A percentile compares a stretch with the other conserved stretches of the same genome.
Conservation (phyloP, 345 rosid genomes). For the Pugionium dolabratum region DNA sequence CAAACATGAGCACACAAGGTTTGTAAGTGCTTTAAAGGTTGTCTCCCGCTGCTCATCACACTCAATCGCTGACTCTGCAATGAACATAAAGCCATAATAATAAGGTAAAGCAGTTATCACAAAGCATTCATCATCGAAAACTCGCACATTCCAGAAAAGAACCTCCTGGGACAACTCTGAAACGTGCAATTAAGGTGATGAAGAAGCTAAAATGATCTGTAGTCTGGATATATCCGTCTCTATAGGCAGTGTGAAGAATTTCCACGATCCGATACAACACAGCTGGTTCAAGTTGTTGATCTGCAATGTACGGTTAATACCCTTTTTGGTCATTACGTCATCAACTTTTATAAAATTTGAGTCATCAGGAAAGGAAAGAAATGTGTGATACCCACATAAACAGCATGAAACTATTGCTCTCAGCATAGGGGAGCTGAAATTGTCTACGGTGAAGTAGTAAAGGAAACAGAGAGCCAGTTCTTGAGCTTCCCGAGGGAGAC, state of each 20-base stretch:
- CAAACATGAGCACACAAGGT: constrained; percentile 53
- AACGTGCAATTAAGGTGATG: constrained; percentile 57
- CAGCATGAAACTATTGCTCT: constrained; percentile 67
- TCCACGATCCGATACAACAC: constrained; percentile 60
- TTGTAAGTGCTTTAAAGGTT: constrained; percentile 52
- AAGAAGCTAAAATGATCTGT: constrained; percentile 71
- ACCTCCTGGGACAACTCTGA: constrained; percentile 57
- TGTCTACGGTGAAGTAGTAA: constrained; percentile 54
- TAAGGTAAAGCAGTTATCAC: constrained; percentile 1
- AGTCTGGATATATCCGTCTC: constrained; percentile 64
- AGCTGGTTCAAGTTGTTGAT: constrained; percentile 57
- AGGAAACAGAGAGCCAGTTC: constrained; percentile 66
- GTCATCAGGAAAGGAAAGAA: not conserved
- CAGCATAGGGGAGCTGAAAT: constrained; percentile 52
- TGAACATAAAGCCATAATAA: constrained; percentile 11
- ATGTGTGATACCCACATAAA: constrained; percentile 52
- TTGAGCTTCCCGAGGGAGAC: constrained; percentile 64
- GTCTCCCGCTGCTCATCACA: constrained; percentile 33
- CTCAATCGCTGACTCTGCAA: constrained; percentile 49
- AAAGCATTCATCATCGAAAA: not conserved
- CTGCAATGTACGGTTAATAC: constrained; percentile 47
- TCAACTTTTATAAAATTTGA: constrained; percentile 1
- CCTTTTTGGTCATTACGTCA: constrained; percentile 2
- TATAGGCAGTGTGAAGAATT: constrained; percentile 60
- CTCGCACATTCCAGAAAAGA: constrained; percentile 29